A percentile compares a stretch with the other conserved stretches of the same genome.
Conservation (phyloP, 2,329 filamentous ascomycete species). For the Trichothecium sympodiale region DNA sequence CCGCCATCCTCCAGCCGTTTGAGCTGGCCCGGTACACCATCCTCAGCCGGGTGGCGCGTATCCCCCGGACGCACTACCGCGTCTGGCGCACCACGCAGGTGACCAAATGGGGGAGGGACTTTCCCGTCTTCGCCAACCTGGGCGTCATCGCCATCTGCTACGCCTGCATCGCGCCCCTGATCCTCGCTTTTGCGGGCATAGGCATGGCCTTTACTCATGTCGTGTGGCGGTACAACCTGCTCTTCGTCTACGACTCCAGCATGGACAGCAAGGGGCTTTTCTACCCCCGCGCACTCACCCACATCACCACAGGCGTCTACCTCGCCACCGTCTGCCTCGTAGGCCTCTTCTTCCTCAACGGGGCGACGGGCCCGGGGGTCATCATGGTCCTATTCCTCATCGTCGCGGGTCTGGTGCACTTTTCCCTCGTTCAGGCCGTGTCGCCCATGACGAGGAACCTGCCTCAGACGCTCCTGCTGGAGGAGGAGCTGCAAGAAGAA, state of each 20-base stretch:
- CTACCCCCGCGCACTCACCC: slow-evolving; percentile 79
- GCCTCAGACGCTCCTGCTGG: slow-evolving; percentile 56
- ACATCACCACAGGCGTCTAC: slow-evolving; percentile 76
- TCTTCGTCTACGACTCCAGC: slow-evolving; percentile 72
- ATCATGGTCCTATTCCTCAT: slow-evolving; percentile 68
- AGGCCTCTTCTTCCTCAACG: slow-evolving; percentile 66
- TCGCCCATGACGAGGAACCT: slow-evolving; percentile 68
- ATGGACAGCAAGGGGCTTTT: slow-evolving; percentile 83
- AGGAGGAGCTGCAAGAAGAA: slow-evolving; percentile 33
- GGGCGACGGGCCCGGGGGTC: slow-evolving; percentile 56
- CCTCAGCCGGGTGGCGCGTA: slow-evolving; percentile 63
- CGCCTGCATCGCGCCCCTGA: slow-evolving; percentile 73
- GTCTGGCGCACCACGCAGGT: slow-evolving; percentile 65
- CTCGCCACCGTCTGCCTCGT: slow-evolving; percentile 73
- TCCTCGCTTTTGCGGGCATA: slow-evolving; percentile 70
- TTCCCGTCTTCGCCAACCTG: slow-evolving; percentile 74
- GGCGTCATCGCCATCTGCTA: slow-evolving; percentile 76
- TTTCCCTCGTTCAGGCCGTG: slow-evolving; percentile 62
- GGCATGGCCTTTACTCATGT: slow-evolving; percentile 76
- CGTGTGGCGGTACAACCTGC: slow-evolving; percentile 81
- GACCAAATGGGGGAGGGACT: slow-evolving; percentile 73
- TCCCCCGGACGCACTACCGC: slow-evolving; percentile 67
- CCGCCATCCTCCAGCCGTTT: slow-evolving; percentile 57
- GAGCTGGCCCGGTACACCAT: slow-evolving; percentile 49
- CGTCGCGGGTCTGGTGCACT: slow-evolving; percentile 66